Evolutionary conservation across 1,284 basidiomycete genomes (phyloP).

Genomic region (Ustilago vetiveriae): DNA sequence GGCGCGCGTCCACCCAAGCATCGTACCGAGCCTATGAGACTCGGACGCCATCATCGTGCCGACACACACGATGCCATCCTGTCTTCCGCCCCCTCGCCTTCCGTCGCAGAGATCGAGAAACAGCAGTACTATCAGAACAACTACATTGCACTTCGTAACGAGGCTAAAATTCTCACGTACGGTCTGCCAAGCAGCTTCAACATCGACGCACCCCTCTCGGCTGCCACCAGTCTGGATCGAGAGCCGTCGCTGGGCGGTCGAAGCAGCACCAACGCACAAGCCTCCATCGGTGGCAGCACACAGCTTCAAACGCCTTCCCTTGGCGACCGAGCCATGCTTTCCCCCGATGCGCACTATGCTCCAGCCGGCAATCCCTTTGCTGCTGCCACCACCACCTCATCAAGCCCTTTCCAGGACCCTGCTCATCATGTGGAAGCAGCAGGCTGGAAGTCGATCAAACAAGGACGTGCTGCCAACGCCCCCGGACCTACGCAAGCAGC

Average conservation of each 20-base stretch:
- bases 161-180: slow-evolving; percentile 32
- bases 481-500: slow-evolving; percentile 41
- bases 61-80: slow-evolving; percentile 49
- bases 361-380: slow-evolving; percentile 34
- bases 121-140: slow-evolving; percentile 50
- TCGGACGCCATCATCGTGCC: slow-evolving; percentile 43
- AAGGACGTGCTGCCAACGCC: slow-evolving; percentile 17
- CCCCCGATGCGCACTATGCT: slow-evolving; percentile 38
- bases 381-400: slow-evolving; percentile 20
- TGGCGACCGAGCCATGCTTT: slow-evolving; percentile 47
- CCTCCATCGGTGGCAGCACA: slow-evolving; percentile 45
- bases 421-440: slow-evolving; percentile 18
- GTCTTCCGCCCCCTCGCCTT: slow-evolving; percentile 12
- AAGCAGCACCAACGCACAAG: slow-evolving; percentile 35
- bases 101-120: slow-evolving; percentile 36
- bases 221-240: slow-evolving; percentile 27
- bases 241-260: slow-evolving; percentile 34
- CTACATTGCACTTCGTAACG: slow-evolving; percentile 45
- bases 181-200: slow-evolving; percentile 28
- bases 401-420: slow-evolving; percentile 25
- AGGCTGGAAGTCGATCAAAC: slow-evolving; percentile 33
- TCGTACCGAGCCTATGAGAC: slow-evolving; percentile 27
- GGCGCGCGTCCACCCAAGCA: slow-evolving; percentile 26
- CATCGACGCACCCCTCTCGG: slow-evolving; percentile 33
- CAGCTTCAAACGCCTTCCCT: slow-evolving; percentile 50